A percentile compares a stretch with the other conserved stretches of the same genome.
These are phyloP conservation scores for Phragmites australis DNA, from an alignment of 176 grass and related monocot genomes.

Conservation along the genomic window DNA sequence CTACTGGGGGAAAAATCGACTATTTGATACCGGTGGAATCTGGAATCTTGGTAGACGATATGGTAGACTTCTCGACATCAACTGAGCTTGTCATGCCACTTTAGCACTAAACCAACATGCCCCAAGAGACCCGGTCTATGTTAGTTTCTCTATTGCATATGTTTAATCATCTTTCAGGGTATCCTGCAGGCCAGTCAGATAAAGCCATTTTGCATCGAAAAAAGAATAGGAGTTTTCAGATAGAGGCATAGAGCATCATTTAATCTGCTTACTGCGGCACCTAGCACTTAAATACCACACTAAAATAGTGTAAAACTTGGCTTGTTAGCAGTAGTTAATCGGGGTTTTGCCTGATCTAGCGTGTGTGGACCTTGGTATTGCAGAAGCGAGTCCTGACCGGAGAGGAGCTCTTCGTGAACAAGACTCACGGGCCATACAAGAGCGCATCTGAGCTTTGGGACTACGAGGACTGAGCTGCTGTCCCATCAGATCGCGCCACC, in stretches of 20 bases:
- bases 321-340: not conserved
- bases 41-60: not conserved
- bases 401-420: slow-evolving; percentile 75
- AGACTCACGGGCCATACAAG: slow-evolving; percentile 65
- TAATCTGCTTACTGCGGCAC: not conserved
- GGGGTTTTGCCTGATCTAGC: not conserved
- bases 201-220: not conserved
- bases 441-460: slow-evolving; percentile 65
- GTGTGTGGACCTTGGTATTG: not conserved
- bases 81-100: not conserved
- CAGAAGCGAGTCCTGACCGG: slow-evolving; percentile 71
- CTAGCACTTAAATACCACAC: not conserved
- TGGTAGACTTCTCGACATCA: not conserved
- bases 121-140: not conserved
- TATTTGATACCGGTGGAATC: not conserved
- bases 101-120: not conserved
- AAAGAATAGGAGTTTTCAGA: not conserved
- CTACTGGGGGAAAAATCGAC: not conserved
- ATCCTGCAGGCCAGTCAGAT: slow-evolving; percentile 13
- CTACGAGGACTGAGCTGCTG: slow-evolving; percentile 50
- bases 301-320: not conserved
- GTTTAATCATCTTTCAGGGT: slow-evolving; percentile 5
- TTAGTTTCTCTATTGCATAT: not conserved
- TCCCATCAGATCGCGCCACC: not conserved
- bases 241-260: slow-evolving; percentile 20